These are phyloP conservation scores for Knoxia roxburghii DNA, from an alignment of 257 asterid genomes.

Conservation along the genomic window DNA sequence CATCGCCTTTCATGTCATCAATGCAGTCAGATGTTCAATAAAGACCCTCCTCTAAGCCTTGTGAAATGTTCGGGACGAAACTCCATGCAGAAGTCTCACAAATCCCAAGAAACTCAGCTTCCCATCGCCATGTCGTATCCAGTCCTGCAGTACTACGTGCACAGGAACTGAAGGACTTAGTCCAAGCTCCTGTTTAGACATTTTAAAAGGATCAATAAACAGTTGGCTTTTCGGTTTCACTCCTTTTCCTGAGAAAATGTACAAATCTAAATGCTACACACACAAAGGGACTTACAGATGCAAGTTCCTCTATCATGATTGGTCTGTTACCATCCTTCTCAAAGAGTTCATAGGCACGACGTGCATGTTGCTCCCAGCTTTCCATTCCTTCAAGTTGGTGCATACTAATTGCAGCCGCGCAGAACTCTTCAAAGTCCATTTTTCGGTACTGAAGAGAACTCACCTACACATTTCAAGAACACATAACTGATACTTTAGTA, in stretches of 20 bases:
- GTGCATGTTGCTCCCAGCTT: slow-evolving; percentile 96
- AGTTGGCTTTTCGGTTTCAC: not conserved
- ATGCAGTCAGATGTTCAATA: not conserved
- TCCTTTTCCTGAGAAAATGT: not conserved
- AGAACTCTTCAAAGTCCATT: slow-evolving; percentile 87
- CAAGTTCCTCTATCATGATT: slow-evolving; percentile 94
- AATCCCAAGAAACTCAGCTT: slow-evolving; percentile 94
- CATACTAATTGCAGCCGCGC: slow-evolving; percentile 81
- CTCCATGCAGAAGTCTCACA: slow-evolving; percentile 80
- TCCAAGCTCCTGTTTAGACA: slow-evolving; percentile 66
- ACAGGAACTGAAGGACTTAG: slow-evolving; percentile 81
- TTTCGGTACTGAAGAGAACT: slow-evolving; percentile 79
- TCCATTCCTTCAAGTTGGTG: slow-evolving; percentile 83
- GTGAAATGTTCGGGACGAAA: slow-evolving; percentile 66
- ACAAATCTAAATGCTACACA: not conserved
- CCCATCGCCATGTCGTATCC: slow-evolving; percentile 90
- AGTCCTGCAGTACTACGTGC: slow-evolving; percentile 87
- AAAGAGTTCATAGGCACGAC: slow-evolving; percentile 77
- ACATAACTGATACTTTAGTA: not conserved
- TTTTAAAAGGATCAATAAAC: not conserved
- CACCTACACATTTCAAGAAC: slow-evolving; percentile 43
- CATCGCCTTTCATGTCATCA: not conserved
- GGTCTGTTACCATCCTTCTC: slow-evolving; percentile 91
- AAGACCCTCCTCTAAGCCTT: slow-evolving; percentile 35
- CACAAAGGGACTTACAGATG: slow-evolving; percentile 53